Evolutionary conservation across 106 monocot species (phyloP).

Genomic region (Ottelia alismoides): DNA sequence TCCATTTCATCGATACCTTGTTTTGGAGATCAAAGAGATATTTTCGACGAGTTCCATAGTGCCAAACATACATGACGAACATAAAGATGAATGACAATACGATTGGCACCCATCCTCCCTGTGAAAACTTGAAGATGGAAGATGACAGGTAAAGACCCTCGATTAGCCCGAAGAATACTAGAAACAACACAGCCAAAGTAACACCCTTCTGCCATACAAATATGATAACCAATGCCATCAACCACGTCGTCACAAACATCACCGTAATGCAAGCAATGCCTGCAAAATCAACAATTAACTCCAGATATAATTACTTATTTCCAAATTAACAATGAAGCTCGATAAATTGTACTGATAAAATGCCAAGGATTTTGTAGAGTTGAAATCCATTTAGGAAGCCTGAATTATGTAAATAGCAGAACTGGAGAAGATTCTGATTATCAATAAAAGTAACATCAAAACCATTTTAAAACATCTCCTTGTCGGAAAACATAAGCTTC

Average conservation of each 20-base stretch:
- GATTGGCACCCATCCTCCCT: constrained; percentile 75
- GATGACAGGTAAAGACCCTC: constrained; percentile 48
- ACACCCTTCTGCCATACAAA: constrained; percentile 59
- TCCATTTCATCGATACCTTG: constrained; percentile 90
- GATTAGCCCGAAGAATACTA: constrained; percentile 40
- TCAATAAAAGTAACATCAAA: too few relatives aligned
- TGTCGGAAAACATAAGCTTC: too few relatives aligned
- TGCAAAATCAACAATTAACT: constrained; percentile 24
- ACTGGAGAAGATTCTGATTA: too few relatives aligned
- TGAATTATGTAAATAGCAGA: too few relatives aligned
- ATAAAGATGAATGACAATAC: constrained; percentile 45
- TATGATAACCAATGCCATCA: constrained; percentile 66
- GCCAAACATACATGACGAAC: constrained; percentile 70
- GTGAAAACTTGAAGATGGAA: constrained; percentile 46
- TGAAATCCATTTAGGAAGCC: too few relatives aligned
- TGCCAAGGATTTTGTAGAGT: too few relatives aligned
- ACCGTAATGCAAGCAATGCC: constrained; percentile 72
- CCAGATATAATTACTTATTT: too few relatives aligned
- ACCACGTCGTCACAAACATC: constrained; percentile 78
- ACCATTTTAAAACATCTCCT: too few relatives aligned
- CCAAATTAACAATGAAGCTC: too few relatives aligned
- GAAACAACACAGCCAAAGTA: constrained; percentile 26
- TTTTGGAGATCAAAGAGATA: constrained; percentile 69
- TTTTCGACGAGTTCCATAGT: constrained; percentile 62
- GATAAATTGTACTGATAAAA: too few relatives aligned